phyloP scores from a whole-genome alignment of 805 yeast species.

The Schizosaccharomyces octosporus region DNA sequence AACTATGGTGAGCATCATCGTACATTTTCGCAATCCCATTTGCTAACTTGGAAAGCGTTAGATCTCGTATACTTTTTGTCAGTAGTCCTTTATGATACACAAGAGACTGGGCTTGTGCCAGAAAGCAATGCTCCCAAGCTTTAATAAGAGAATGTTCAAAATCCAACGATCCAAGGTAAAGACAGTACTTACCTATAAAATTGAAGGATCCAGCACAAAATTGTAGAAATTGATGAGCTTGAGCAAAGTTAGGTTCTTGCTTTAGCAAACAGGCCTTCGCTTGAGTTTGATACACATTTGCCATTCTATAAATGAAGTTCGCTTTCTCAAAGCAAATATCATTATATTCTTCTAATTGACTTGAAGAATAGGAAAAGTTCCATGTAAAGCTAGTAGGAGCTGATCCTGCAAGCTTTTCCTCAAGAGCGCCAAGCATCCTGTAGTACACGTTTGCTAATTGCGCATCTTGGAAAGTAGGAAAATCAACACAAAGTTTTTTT shows the following conservation, averaged over 20 bases:
- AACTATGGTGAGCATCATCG: background rate
- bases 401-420: background rate
- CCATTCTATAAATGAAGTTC: background rate
- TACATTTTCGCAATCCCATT: background rate
- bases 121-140: background rate
- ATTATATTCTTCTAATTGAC: background rate
- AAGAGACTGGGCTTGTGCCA: background rate
- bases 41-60: background rate
- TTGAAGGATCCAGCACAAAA: background rate
- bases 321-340: background rate
- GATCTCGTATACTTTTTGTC: background rate
- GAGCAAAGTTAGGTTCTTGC: background rate
- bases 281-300: background rate
- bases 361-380: background rate
- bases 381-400: background rate
- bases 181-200: background rate
- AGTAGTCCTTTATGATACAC: background rate
- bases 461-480: too few species aligned
- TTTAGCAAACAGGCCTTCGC: background rate
- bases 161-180: background rate
- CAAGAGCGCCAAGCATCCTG: background rate
- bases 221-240: background rate
- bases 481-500: too few species aligned
- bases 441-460: background rate
- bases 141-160: background rate